Base-by-base conservation (phyloP, 2,329 filamentous ascomycete species). In the Cercospora beticola region DNA sequence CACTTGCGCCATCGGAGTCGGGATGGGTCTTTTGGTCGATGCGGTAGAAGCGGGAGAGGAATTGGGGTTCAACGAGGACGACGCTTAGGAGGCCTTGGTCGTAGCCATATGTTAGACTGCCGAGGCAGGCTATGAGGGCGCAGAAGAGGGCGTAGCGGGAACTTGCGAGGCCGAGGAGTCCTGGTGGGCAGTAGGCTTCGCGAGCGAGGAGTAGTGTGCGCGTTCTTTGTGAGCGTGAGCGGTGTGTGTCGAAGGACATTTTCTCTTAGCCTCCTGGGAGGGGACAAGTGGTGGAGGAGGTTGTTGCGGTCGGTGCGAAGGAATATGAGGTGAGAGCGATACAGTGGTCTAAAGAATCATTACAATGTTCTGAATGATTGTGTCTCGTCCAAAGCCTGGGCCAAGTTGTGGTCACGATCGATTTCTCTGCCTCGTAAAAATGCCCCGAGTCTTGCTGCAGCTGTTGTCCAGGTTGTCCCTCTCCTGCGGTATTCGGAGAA, bases 61-160 rank as follows among this genome's bases (percentile, higher is more conserved):
- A 85, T 61, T 83, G 81, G 0, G 77, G 74, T 81, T 84, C 83
- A 16, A 82, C 79, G 9, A 83, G 78, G 68, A 84, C 83, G 57
- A 84, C 78, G 4, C 69, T 72, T 8, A 79, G 72, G 7, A 78
- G 73, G 31, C 77, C 77, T 70, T 84, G 82, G 66, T 81, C 82
- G 62, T 81, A 82, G 67, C 73, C 73, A 54, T 82, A 82, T 0
- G 80, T 79, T 28, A 81, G 77, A 8, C 81, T 80, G 7, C 79
- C 82, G 31, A 84, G 74, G 0, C 82, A 82, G 12, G 83, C 74
- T 12, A 83, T 85, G 2, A 80, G 80, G 1, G 85, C 85, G 71
- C 84, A 86, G 49, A 84, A 78, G 28, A 83, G 79, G 54, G 86
- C 84, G 74, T 85, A 86, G 16, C 78, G 79, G 66, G 82, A 85